phyloP scores from a whole-genome alignment of 495 filamentous ascomycete genomes.

The Aspergillus sclerotioniger region DNA sequence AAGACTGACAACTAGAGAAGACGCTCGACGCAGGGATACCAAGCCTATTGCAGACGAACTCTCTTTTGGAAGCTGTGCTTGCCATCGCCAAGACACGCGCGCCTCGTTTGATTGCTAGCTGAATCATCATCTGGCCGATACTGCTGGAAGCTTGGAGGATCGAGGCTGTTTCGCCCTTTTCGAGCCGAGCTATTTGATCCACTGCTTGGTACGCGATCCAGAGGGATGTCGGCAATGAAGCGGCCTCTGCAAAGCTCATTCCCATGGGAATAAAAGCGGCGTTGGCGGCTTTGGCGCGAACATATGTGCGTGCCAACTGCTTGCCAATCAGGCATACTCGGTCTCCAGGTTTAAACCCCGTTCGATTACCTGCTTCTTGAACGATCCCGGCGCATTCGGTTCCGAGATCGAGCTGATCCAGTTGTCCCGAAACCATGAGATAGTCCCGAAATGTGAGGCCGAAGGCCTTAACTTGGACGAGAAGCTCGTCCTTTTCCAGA shows the following conservation, averaged over 20 bases:
- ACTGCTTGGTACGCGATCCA: not conserved
- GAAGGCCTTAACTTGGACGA: not conserved
- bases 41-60: not conserved
- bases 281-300: not conserved
- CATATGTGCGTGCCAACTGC: not conserved
- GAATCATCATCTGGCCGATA: constrained; percentile 1
- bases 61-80: not conserved
- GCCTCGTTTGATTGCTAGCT: not conserved
- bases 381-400: not conserved
- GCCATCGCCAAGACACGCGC: not conserved
- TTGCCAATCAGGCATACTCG: not conserved
- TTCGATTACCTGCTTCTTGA: not conserved
- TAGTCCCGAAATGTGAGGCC: not conserved
- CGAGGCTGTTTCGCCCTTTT: not conserved
- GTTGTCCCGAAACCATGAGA: not conserved
- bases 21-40: not conserved
- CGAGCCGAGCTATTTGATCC: not conserved
- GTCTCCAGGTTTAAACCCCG: not conserved
- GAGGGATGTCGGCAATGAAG: not conserved
- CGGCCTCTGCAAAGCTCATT: constrained; percentile 2
- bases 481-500: not conserved
- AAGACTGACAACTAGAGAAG: not conserved
- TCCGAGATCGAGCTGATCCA: not conserved
- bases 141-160: not conserved
- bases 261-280: not conserved